These are phyloP conservation scores for Yamadazyma ubonensis DNA, from an alignment of 805 yeast species.

Conservation along the genomic window DNA sequence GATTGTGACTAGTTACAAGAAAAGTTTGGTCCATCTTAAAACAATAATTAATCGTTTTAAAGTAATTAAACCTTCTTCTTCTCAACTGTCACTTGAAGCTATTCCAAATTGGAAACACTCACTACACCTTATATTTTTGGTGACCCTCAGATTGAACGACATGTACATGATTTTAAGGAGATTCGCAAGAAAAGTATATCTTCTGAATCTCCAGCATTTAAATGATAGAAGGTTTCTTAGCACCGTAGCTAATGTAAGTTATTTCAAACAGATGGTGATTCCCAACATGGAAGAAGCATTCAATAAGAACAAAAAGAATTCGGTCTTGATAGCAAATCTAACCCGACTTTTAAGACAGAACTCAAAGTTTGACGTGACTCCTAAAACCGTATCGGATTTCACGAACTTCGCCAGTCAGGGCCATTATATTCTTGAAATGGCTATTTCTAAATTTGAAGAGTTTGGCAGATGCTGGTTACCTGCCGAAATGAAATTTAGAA, in stretches of 20 bases:
- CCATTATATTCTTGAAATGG: slow-evolving; percentile 25
- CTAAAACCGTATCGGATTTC: slow-evolving; percentile 39
- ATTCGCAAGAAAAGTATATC: slow-evolving; percentile 47
- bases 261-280: slow-evolving; percentile 27
- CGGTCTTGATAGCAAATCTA: slow-evolving; percentile 47
- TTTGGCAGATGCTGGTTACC: slow-evolving; percentile 44
- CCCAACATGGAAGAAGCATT: slow-evolving; percentile 36
- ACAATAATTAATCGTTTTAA: slow-evolving; percentile 19
- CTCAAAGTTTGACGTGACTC: slow-evolving; percentile 30
- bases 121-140: slow-evolving; percentile 47
- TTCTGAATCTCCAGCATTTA: slow-evolving; percentile 44
- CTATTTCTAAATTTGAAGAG: slow-evolving; percentile 32
- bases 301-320: slow-evolving; percentile 48
- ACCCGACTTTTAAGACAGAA: slow-evolving; percentile 46
- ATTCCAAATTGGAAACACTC: slow-evolving; percentile 28
- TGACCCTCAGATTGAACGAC: slow-evolving; percentile 49
- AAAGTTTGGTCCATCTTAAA: slow-evolving; percentile 26
- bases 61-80: slow-evolving; percentile 7
- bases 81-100: slow-evolving; percentile 19
- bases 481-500: slow-evolving; percentile 43
- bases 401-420: slow-evolving; percentile 44
- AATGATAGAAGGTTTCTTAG: slow-evolving; percentile 39
- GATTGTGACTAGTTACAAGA: slow-evolving; percentile 26
- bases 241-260: slow-evolving; percentile 25
- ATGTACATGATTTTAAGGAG: slow-evolving; percentile 46